Base-by-base conservation (phyloP, 2,329 filamentous ascomycete genomes). In the Byssochlamys sp. region DNA sequence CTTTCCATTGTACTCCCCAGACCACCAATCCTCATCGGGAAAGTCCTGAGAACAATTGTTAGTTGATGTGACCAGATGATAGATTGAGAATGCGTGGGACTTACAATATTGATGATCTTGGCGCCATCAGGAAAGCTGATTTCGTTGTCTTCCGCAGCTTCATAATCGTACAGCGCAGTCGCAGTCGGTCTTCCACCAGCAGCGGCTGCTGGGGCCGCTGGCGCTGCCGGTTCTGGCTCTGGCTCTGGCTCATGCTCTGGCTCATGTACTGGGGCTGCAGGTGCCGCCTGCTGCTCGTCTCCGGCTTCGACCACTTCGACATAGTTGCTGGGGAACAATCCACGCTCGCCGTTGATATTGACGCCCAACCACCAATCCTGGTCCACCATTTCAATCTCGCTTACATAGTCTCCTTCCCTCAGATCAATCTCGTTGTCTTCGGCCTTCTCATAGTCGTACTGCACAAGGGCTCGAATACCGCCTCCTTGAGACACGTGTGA, bases 291-390 rank as follows among this genome's bases (percentile, higher is more conserved):
- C n/a, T 26, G 49, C 35, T 57, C 58, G 24, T 68, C 66, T 26
- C 83, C 81, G 26, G 82, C 86, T 39, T 88, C 86, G 35, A 94
- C 80, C 25, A 96, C 73, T 72, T 96, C 91, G 55, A 99, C 92
- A 64, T 99, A 99, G 79, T 96, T 97, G 77, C 90, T 94, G 4
- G 94, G 94, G 80, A 99, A 97, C 35, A 99, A 80, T 53, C 94
- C 94, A 58, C 81, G 86, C 73, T 96, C 90, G 65, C 94, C 94
- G 60, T 80, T 81, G 25, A 81, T 77, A 77, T 97, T 99, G 63
- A 88, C 89, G 50, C 95, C 94, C 83, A 96, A 88, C 94, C 94
- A 99, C 94, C 94, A 99, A 71, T 99, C 92, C 55, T 95, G 88
- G 66, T 97, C 94, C 1, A 99, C 90, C 89, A 95, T 95, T 61